Percentiles rank a stretch among this genome's conserved stretches.
These are phyloP conservation scores for Craspedostauros australis DNA, from an alignment of 108 stramenopile species.

Conservation along the genomic window DNA sequence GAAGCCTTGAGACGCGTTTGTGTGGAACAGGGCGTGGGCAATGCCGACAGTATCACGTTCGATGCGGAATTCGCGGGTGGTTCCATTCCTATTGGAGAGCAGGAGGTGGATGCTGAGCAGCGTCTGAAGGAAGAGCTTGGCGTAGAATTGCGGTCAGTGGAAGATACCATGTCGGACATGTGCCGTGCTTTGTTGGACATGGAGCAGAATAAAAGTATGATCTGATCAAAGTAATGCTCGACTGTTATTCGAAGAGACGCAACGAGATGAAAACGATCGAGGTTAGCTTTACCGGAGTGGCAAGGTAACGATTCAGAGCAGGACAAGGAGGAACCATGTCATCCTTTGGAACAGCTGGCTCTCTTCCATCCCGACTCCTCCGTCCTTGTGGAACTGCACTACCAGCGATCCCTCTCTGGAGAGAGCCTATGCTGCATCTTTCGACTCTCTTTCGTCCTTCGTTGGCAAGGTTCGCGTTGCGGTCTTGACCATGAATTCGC, in stretches of 20 bases:
- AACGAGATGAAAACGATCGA: too few species aligned
- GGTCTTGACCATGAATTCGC: constrained; percentile 79
- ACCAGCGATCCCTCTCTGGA: background rate
- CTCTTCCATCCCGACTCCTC: too few species aligned
- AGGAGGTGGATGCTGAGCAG: constrained; percentile 55
- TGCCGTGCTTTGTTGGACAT: too few species aligned
- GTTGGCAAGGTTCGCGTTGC: constrained; percentile 5
- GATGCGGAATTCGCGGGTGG: constrained; percentile 73
- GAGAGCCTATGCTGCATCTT: background rate
- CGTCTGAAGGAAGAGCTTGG: constrained; percentile 44
- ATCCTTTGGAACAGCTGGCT: too few species aligned
- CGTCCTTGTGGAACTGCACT: too few species aligned
- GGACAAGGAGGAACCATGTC: background rate
- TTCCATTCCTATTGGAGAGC: constrained; percentile 68
- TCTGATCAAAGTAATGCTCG: too few species aligned
- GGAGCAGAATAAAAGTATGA: too few species aligned
- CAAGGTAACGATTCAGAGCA: too few species aligned
- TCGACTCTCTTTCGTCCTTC: background rate
- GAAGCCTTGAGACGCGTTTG: constrained; percentile 34
- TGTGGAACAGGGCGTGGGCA: constrained; percentile 6
- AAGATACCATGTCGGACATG: too few species aligned
- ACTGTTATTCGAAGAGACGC: too few species aligned
- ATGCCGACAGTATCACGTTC: constrained; percentile 36
- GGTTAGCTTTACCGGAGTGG: too few species aligned
- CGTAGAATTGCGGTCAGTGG: constrained; percentile 43